Base-by-base conservation (phyloP, 1,284 basidiomycete species). In the Testicularia cyperi region DNA sequence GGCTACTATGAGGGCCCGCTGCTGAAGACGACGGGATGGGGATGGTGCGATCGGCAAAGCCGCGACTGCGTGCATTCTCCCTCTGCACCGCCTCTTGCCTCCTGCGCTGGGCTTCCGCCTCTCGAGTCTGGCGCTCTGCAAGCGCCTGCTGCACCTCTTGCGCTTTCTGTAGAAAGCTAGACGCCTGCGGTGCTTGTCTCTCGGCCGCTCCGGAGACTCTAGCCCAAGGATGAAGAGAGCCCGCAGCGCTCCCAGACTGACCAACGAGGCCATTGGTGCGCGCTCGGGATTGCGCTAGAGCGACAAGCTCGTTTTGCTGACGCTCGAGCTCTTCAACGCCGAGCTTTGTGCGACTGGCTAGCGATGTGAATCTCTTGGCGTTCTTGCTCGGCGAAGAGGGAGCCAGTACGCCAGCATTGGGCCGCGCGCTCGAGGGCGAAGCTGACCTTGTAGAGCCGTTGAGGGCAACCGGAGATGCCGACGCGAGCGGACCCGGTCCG, bases 61-160 rank as follows among this genome's bases (percentile, higher is more conserved):
- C 56, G 4, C 31, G 21, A 23, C 56, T 60, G 13, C 56, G 41
- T 5, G 36, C 14, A 9, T 34, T 39, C 23, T 60, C 49, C 16
- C 56, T 41, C 14, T 16, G 31, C 16, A 28, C 38, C 7, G 56
- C 49, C 23, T 60, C 38, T 5, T 42, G 31, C 23, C 44, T 25
- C 2, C 32, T 21, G 18, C 38, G 48, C 12, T 54, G 41, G 13
- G 38, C 21, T 4, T 53, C 34, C 6, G 33, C 49, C 5, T 34
- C 38, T n/a, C 28, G 23, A 21, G 39, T 38, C 15, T 61, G 57
- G 33, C 55, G 54, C n/a, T 54, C 51, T 10, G 55, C 29, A 22
- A 61, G 24, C 9, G 51, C 48, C 43, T 61, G 49, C 30, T 61
- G 57, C 6, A 55, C 57, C 37, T 54, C 38, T 14, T 61, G 54